Evolutionary conservation across 805 yeast species (phyloP).

Genomic region (Ogataea glucozyma): DNA sequence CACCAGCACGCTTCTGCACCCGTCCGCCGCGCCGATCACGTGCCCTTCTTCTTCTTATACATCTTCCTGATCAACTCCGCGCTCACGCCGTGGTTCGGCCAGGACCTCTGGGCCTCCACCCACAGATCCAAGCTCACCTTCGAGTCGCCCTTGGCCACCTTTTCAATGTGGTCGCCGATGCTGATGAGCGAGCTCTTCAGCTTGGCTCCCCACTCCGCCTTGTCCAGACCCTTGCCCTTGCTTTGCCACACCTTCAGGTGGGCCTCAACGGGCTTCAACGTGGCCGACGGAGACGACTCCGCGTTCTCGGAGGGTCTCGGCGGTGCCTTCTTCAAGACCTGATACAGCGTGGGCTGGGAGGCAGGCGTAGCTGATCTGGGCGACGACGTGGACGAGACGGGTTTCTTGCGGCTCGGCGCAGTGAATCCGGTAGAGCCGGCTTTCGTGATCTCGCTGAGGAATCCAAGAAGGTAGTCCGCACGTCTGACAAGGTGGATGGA

Average conservation of each 20-base stretch:
- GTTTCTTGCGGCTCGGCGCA: conserved; percentile 18
- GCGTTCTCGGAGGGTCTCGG: conserved; percentile 12
- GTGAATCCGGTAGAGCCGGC: conserved; percentile 28
- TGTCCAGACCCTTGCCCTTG: conserved; percentile 36
- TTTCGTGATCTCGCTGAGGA: conserved; percentile 52
- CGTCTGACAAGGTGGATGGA: conserved; percentile 91
- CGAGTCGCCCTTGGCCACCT: conserved; percentile 21
- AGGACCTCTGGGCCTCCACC: conserved; percentile 34
- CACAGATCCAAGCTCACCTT: conserved; percentile 31
- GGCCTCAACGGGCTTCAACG: conserved; percentile 29
- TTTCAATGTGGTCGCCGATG: conserved; percentile 35
- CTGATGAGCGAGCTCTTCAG: conserved; percentile 31
- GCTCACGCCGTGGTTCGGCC: conserved; percentile 37
- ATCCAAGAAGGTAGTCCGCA: conserved; percentile 77
- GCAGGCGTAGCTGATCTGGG: conserved; percentile 11
- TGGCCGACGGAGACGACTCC: conserved; percentile 19
- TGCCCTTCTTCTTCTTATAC: conserved; percentile 33
- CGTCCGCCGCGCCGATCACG: conserved; percentile 5
- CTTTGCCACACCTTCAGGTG: conserved; percentile 34
- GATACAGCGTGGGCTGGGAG: conserved; percentile 25
- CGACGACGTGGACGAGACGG: conserved; percentile 11
- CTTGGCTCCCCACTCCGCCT: conserved; percentile 33
- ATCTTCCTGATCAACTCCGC: conserved; percentile 34
- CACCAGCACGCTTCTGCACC: not conserved
- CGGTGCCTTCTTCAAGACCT: conserved; percentile 23